These are phyloP conservation scores for Cucurbita pepo DNA, from an alignment of 306 rosid genomes.

Conservation along the genomic window DNA sequence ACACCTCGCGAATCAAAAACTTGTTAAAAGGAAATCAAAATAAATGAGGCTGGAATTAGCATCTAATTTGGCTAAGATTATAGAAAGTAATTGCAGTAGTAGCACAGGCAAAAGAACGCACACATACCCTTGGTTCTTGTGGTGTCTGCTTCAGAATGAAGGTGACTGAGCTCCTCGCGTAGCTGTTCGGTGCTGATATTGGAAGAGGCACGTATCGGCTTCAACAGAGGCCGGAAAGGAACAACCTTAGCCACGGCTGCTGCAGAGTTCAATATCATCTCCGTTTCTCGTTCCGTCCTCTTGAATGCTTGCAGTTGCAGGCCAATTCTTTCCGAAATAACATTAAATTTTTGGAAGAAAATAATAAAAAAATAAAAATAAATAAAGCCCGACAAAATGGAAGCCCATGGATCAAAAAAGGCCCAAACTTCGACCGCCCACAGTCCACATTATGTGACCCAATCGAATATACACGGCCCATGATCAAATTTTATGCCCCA, in stretches of 20 bases:
- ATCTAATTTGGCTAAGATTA: neutral
- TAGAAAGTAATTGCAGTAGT: neutral
- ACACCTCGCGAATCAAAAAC: neutral
- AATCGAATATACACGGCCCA: too few relatives aligned
- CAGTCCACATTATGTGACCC: neutral
- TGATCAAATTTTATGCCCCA: too few relatives aligned
- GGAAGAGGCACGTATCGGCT: constrained; percentile 27
- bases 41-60: neutral
- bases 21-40: neutral
- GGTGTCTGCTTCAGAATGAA: constrained; percentile 53
- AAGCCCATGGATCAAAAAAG: neutral
- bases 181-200: constrained; percentile 36
- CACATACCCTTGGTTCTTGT: constrained; percentile 53
- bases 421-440: neutral
- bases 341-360: neutral
- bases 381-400: neutral
- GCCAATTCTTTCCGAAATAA: neutral
- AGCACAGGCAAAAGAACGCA: neutral
- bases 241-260: constrained; percentile 17
- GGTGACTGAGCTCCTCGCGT: constrained; percentile 58
- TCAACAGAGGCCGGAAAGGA: constrained; percentile 17
- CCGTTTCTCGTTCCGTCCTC: neutral
- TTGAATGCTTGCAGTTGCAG: neutral
- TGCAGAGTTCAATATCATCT: constrained; percentile 23
- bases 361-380: neutral